Base-by-base conservation (phyloP, 208 protist genomes). In the Crithidia bombi region DNA sequence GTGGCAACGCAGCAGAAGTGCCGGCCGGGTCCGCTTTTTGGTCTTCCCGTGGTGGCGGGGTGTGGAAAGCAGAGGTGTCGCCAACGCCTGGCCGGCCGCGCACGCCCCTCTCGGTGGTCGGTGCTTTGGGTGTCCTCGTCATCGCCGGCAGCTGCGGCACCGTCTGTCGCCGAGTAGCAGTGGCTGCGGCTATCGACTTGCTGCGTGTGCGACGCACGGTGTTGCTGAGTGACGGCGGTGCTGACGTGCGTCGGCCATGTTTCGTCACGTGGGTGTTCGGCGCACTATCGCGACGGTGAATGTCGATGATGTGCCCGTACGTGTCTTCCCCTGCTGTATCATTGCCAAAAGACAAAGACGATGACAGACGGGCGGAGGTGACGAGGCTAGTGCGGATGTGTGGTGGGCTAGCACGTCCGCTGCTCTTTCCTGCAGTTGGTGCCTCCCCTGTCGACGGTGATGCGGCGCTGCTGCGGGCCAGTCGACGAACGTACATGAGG, bases 401-500 rank as follows among this genome's bases (percentile, higher is more conserved):
- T 21, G 36, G 62, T 10, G 55, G 35, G 32, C 65, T 58, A 26
- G 19, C 33, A 15, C 14, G 54, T 32, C 26, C 38, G 19, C 19
- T 30, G 17, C 25, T 41, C 25, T 21, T 56, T 30, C 47, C 47
- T 32, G 3, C 47, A 3, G 26, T 25, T 19, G 46, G 21, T 23
- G 14, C 46, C 46, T 5, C 46, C 36, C 33, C 35, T 17, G 56
- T 23, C 12, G 56, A 7, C 3, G 35, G 1, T 69, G 35, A 1
- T 26, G 50, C 25, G 0, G 26, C 28, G 21, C 17, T 39, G 47
- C 30, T 36, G 65, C 50, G 30, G 32, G 49, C 65, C 28, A 85
- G 70, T 36, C 67, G 71, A 1, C 65, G 71, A 26, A 85, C 23
- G 52, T 76, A 79, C 9, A 66, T 70, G 21, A 85, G 35, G 28